Evolutionary conservation across 371 early-diverging fungal species (phyloP).

Genomic region (Fennellomyces sp.): DNA sequence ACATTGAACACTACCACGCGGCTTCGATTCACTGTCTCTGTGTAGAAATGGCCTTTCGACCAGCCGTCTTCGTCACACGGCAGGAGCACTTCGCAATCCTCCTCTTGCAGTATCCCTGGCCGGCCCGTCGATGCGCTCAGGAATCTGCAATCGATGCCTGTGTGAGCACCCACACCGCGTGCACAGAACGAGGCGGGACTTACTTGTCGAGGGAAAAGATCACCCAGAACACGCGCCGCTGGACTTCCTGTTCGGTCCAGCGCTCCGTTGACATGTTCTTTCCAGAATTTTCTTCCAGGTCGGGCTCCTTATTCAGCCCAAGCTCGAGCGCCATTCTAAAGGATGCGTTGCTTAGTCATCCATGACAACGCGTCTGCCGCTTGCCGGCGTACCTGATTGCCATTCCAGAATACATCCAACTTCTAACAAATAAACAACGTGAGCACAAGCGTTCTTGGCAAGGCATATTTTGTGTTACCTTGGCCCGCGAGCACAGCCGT

Average conservation of each 20-base stretch:
- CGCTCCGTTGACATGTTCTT: slow-evolving; percentile 18
- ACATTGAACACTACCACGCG: slow-evolving; percentile 31
- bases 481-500: slow-evolving; percentile 64
- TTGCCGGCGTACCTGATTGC: slow-evolving; percentile 38
- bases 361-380: neutral
- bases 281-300: slow-evolving; percentile 19
- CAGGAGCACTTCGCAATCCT: slow-evolving; percentile 56
- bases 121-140: slow-evolving; percentile 55
- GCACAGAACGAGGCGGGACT: slow-evolving; percentile 10
- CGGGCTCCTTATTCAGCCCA: slow-evolving; percentile 51
- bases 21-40: slow-evolving; percentile 33
- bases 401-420: slow-evolving; percentile 68
- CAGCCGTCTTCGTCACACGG: slow-evolving; percentile 58
- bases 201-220: slow-evolving; percentile 46
- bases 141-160: slow-evolving; percentile 23
- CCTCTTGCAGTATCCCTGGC: slow-evolving; percentile 54
- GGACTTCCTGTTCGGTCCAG: slow-evolving; percentile 55
- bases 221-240: slow-evolving; percentile 57
- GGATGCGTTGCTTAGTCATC: neutral
- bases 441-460: too few relatives aligned
- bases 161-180: neutral
- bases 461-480: slow-evolving; percentile 29
- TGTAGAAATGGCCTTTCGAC: slow-evolving; percentile 42
- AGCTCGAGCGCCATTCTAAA: slow-evolving; percentile 55
- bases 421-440: slow-evolving; percentile 22